Base-by-base conservation (phyloP, 805 yeast genomes). In the Cephaloascus fragrans region DNA sequence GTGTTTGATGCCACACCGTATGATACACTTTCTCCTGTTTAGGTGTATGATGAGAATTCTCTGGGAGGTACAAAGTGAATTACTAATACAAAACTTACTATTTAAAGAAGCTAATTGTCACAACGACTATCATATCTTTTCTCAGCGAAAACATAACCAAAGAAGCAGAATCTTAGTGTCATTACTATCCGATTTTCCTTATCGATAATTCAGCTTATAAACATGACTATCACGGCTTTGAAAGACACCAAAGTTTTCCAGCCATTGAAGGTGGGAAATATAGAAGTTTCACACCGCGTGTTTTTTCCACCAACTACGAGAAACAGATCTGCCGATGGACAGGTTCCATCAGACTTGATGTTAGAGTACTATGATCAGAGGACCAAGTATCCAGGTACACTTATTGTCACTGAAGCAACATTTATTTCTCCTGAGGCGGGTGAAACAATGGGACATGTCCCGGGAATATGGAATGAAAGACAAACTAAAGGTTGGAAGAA, bases 401-500 rank as follows among this genome's bases (percentile, higher is more conserved):
- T 61, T 14, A 17, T 62, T 4, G 49, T 56, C 6, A 43, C 66
- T 4, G 69, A 63, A 44, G 65, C 58, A 12, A 56, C 64, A 8
- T 43, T 50, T 29, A 52, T 58, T 4, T 51, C 65, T 4, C 49
- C 49, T 6, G 19, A 51, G 62, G 55, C 60, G 31, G 73, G 80
- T 36, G 61, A 71, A 18, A 64, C 60, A 42, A n/a, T n/a, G n/a
- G 55, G 52, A 10, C 41, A 54, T 26, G 70, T 60, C 2, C 80
- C 83, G 18, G 77, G 77, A 47, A 64, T 77, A 37, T 67, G 63
- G 57, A 64, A 58, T 19, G 65, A 68, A 4, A 55, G 59, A 26
- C 83, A 77, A 46, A 60, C 62, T 16, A 49, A 47, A 16, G 67
- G 64, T 3, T 77, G 83, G 80, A 64, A 62, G 44, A 56, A 61